Evolutionary conservation across 192 early-diverging fungal species (phyloP), one percentile per base, ranked within the genome.

Genomic region (Pilaira anomala): DNA sequence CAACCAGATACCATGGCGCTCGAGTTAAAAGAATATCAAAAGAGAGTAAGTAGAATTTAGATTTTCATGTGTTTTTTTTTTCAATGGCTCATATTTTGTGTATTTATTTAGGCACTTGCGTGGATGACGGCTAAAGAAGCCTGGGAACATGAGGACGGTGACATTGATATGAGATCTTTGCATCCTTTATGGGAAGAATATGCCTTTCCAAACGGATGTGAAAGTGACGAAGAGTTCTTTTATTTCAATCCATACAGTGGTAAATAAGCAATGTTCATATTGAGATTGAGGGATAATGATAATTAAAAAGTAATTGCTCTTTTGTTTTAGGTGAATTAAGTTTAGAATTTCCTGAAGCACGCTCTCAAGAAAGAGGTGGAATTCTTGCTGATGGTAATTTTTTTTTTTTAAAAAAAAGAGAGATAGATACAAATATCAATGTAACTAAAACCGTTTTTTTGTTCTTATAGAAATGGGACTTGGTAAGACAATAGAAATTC

Each of bases 401-500:
- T 48, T 24, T 8, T 0, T 8, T 29, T 41, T 54, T 24, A 18
- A 13, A 25, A 22, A 25, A 13, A 29, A 22, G 3, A 16, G 3
- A 0, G 12, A 14, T 16, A 8, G 39, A 40, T 40, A n/a, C 0
- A 9, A 8, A 25, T 30, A 8, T 62, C 12, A 44, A 3, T 18
- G 18, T 7, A 44, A 25, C 21, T 53, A 14, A 24, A 46, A 30
- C 30, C 21, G 25, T 48, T 2, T 39, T 8, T 2, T 13, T 7
- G 8, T 56, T 29, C 26, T 8, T 0, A 14, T 21, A 74, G 76
- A 77, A 51, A 84, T 84, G 83, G 83, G 83, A 1, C 48, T 84
- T 5, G 83, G 83, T 2, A 84, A 84, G 66, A 84, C 83, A 19
- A 84, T 84, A 22, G 83, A 84, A 44, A 82, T 80, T 39, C 65